These are phyloP conservation scores for Fraxinus pennsylvanica DNA, from an alignment of 257 asterid species.

Conservation along the genomic window DNA sequence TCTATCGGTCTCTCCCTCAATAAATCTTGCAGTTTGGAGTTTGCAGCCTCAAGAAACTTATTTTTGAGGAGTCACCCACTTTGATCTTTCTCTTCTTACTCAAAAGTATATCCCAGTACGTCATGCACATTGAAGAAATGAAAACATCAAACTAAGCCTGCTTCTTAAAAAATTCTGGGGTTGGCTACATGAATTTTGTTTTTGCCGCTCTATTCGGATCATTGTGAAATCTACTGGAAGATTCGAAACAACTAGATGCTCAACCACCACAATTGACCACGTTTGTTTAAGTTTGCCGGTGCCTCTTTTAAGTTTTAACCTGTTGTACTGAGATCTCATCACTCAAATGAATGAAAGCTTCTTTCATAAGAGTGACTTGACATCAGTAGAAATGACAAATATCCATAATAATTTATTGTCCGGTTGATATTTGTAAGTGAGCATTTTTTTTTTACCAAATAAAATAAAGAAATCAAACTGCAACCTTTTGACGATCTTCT, in stretches of 20 bases:
- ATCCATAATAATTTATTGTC: neutral
- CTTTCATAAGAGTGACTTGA: neutral
- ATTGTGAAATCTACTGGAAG: too few relatives aligned
- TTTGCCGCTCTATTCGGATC: neutral
- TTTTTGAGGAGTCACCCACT: neutral
- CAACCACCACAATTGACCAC: too few relatives aligned
- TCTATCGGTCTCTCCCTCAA: neutral
- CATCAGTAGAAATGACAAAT: neutral
- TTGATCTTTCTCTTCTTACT: too few relatives aligned
- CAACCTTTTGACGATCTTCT: slow-evolving; percentile 68
- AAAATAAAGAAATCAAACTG: neutral
- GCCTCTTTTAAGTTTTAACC: too few relatives aligned
- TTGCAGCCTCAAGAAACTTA: neutral
- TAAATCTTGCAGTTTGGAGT: neutral
- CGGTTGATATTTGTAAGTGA: neutral
- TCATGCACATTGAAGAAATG: too few relatives aligned
- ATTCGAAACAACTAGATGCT: too few relatives aligned
- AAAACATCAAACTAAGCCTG: too few relatives aligned
- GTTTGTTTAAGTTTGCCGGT: too few relatives aligned
- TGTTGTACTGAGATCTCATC: too few relatives aligned
- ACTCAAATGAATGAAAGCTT: neutral
- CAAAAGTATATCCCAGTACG: too few relatives aligned
- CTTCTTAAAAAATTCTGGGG: too few relatives aligned
- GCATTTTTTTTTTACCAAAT: neutral
- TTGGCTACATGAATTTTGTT: neutral